Percentiles rank a stretch among this genome's conserved stretches.
Conservation (phyloP, 345 rosid genomes). For the Syzygium oleosum region DNA sequence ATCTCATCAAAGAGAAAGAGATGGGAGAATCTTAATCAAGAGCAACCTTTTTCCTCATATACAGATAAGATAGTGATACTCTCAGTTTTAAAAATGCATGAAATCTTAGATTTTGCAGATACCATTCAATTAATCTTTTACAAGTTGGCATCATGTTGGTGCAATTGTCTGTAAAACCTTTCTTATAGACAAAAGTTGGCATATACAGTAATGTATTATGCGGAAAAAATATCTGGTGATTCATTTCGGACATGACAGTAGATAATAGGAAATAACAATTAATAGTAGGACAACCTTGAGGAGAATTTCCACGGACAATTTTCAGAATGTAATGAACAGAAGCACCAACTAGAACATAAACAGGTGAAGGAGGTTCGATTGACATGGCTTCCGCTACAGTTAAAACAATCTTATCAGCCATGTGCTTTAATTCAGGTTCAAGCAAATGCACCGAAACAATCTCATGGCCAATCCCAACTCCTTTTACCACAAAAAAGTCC, state of each 20-base stretch:
- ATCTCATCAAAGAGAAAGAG: background rate
- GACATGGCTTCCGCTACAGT: slow-evolving; percentile 99
- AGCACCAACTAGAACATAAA: slow-evolving; percentile 78
- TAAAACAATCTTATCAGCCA: slow-evolving; percentile 64
- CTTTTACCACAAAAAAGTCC: slow-evolving; percentile 80
- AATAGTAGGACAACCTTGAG: slow-evolving; percentile 50
- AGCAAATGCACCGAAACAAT: slow-evolving; percentile 68
- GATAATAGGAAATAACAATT: background rate
- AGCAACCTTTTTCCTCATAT: background rate
- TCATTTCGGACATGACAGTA: background rate
- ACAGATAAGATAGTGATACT: background rate
- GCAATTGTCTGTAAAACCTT: background rate
- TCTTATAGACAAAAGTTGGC: background rate
- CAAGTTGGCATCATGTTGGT: background rate
- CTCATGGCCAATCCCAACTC: slow-evolving; percentile 79
- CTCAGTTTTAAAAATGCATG: background rate
- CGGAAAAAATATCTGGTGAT: background rate
- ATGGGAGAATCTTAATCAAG: background rate
- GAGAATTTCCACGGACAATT: slow-evolving; percentile 67
- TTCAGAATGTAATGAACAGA: slow-evolving; percentile 56
- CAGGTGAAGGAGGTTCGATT: slow-evolving; percentile 84
- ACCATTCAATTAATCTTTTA: background rate
- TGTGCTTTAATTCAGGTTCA: slow-evolving; percentile 56
- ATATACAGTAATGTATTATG: background rate
- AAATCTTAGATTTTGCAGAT: background rate